Base-by-base conservation (phyloP, 495 filamentous ascomycete genomes). In the Aspergillus steynii region DNA sequence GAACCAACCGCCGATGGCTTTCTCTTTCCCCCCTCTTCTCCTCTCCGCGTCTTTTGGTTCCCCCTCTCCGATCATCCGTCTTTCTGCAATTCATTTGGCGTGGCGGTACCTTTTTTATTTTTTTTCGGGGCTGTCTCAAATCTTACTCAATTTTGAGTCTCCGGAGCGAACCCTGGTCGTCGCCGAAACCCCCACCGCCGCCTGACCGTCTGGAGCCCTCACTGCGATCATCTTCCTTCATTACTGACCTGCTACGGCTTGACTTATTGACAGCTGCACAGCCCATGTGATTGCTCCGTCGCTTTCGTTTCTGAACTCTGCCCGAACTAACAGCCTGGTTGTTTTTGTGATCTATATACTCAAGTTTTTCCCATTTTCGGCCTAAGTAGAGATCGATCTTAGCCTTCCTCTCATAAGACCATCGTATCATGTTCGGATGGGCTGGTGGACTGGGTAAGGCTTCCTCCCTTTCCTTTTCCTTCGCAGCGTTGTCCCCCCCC, bases 341-440 rank as follows among this genome's bases (percentile, higher is more conserved):
- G 1, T 42, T 42, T 42, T 42, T 42, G 37, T 42, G 37, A 42
- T 15, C 37, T 15, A 42, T 42, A 14, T 42, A 42, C 37, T 42
- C 37, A 12, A 42, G 37, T 4, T 42, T 10, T 15, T 12, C 37
- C 4, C 37, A 42, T 53, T 53, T 9, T 5, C 50, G 4, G 10
- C 51, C 27, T 20, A 27, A 55, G 51, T 55, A 59, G 34, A 48
- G 20, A 29, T 42, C 42, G 45, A 31, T 27, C 46, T 26, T 29
- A 61, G 64, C 53, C 37, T 10, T 14, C 37, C 37, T 42, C 37
- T 42, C 12, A 42, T 60, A 69, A 62, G 61, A 57, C n/a, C 50
- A 49, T n/a, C 32, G 48, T 59, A 70, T 52, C 20, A 77, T 77
- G 75, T 77, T 77, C 58, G 75, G 75, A 61, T 77, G 75, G 75